Evolutionary conservation across 1,139 yeast species (phyloP).

Genomic region (Pneumocystis murina): DNA sequence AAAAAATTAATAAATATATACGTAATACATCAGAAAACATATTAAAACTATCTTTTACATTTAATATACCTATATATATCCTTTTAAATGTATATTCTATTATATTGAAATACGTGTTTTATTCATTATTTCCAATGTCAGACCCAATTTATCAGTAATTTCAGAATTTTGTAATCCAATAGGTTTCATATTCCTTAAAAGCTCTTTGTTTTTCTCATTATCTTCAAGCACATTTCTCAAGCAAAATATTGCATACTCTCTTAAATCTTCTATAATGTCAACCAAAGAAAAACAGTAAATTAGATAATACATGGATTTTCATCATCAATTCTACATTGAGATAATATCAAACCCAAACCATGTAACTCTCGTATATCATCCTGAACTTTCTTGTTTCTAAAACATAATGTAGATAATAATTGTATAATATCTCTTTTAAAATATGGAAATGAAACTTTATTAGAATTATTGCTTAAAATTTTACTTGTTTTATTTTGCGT

Average conservation of each 20-base stretch:
- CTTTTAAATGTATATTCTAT: background rate
- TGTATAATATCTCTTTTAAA: conserved; percentile 9
- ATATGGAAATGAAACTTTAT: background rate
- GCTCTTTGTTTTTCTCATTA: conserved; percentile 37
- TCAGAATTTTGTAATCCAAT: background rate
- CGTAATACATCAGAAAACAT: background rate
- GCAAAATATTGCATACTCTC: conserved; percentile 72
- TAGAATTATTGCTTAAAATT: background rate
- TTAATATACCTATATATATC: too few species aligned
- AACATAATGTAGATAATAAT: conserved; percentile 1
- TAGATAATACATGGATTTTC: conserved; percentile 52
- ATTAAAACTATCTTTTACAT: too few species aligned
- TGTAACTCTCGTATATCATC: conserved; percentile 50
- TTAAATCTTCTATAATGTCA: conserved; percentile 29
- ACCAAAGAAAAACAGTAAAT: background rate
- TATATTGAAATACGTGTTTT: background rate
- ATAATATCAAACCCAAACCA: conserved; percentile 56
- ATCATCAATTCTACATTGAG: conserved; percentile 73
- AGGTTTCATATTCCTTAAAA: background rate
- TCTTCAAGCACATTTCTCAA: conserved; percentile 49
- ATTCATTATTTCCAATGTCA: background rate
- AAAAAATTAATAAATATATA: conserved; percentile 1
- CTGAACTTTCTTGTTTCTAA: conserved; percentile 33
- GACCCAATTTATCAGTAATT: background rate
- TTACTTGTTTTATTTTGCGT: background rate